Conservation (phyloP, 352 stramenopile species). For the Bremia lactucae region DNA sequence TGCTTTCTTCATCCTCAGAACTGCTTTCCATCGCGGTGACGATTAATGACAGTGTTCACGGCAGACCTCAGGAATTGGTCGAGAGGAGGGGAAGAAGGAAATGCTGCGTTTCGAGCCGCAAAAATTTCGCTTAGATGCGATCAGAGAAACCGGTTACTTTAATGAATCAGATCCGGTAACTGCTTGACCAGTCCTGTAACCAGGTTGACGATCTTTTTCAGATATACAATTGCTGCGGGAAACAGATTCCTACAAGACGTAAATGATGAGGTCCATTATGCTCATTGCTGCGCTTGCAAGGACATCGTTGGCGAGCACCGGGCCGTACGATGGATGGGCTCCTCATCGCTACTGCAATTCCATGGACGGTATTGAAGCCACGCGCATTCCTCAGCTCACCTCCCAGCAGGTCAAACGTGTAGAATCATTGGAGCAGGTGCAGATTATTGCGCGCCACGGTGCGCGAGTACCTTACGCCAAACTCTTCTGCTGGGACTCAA, state of each 20-base stretch:
- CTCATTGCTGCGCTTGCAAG: constrained; percentile 12
- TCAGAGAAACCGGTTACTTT: background rate
- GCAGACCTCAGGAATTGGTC: too few relatives aligned
- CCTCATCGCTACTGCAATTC: constrained; percentile 77
- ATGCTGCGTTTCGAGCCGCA: constrained; percentile 3
- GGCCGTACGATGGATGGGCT: constrained; percentile 64
- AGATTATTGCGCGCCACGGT: constrained; percentile 75
- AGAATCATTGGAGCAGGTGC: constrained; percentile 69
- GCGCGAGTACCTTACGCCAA: constrained; percentile 57
- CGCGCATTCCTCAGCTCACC: constrained; percentile 50
- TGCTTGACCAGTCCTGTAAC: background rate
- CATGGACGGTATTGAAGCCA: constrained; percentile 43
- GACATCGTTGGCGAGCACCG: constrained; percentile 11
- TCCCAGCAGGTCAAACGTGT: constrained; percentile 42
- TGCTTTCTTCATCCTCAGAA: constrained; percentile 22
- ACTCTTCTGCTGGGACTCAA: constrained; percentile 72
- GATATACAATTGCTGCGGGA: background rate
- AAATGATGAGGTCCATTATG: constrained; percentile 20
- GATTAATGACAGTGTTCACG: background rate
- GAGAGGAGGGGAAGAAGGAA: constrained; percentile 2
- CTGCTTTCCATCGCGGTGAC: constrained; percentile 19
- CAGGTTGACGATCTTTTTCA: constrained; percentile 14
- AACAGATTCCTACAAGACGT: background rate
- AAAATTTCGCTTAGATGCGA: constrained; percentile 8
- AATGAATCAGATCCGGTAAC: constrained; percentile 2